phyloP scores from a whole-genome alignment of 1,139 yeast species.

The Meyerozyma sp. region DNA sequence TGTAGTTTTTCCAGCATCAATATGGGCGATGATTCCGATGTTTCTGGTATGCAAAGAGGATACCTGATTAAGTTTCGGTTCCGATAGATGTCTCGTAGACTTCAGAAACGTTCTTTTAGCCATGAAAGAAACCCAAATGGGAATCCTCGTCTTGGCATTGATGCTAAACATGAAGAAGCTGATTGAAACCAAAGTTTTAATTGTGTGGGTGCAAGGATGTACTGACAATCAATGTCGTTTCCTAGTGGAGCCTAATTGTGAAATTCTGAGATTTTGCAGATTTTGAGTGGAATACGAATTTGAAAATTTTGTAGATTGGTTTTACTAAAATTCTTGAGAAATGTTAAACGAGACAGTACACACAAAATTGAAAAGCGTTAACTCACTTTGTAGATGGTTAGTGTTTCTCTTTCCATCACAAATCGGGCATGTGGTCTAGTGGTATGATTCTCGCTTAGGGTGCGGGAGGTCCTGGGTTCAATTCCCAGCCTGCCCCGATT shows the following conservation, averaged over 20 bases:
- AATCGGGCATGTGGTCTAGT: constrained; percentile 29
- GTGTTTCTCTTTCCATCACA: background rate
- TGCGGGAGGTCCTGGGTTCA: constrained; percentile 38
- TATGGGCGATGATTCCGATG: constrained; percentile 81
- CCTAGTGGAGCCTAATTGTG: background rate
- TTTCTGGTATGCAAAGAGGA: constrained; percentile 46
- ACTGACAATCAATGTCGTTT: background rate
- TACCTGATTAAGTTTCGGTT: constrained; percentile 21
- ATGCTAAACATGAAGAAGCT: background rate
- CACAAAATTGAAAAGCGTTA: background rate
- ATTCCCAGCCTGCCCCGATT: constrained; percentile 31
- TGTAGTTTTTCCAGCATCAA: constrained; percentile 89
- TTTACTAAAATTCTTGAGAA: no score
- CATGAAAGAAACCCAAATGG: background rate
- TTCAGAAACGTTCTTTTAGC: background rate
- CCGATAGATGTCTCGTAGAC: constrained; percentile 2
- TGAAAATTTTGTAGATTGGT: no score
- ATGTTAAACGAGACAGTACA: background rate
- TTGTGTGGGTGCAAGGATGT: background rate
- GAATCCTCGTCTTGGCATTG: background rate
- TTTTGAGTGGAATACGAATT: background rate
- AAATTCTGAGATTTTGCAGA: background rate
- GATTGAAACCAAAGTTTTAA: background rate
- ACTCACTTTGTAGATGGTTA: background rate
- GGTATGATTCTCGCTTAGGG: constrained; percentile 33